Evolutionary conservation across 176 grass and related monocot species (phyloP), one percentile per base, ranked within the genome.

Genomic region (Chrysopogon serrulatus): DNA sequence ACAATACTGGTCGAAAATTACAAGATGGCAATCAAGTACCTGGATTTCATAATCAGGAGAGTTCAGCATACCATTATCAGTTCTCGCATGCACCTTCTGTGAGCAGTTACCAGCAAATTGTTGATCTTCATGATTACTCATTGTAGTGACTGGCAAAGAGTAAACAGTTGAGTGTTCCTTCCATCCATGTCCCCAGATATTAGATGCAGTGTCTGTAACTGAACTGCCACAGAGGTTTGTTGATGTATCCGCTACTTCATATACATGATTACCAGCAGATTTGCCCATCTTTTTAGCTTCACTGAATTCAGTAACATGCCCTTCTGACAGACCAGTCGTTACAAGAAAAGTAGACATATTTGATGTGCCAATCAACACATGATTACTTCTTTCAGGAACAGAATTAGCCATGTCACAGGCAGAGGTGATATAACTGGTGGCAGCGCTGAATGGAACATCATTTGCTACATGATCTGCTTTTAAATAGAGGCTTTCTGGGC

Each of bases 131-230:
- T 35, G 43, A 83, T 61, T 78, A 85, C 12, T 76, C 37, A 27
- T 39, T 48, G 65, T 68, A 73, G 40, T 40, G 65, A 61, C 49
- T 79, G 35, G 56, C 34, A 65, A 68, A 54, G 47, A 40, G 47
- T 83, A 83, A 53, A 66, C 78, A 65, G 65, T 68, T 60, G 83
- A 65, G 19, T 73, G 76, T 11, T 81, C 79, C 65, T 74, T 74
- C 84, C 73, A 76, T 80, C 53, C 84, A 84, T 39, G 18, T 59
- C 39, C 80, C 76, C 26, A 34, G 56, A 76, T 61, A 77, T n/a
- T 34, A 76, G 68, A 84, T 63, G 61, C 47, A 9, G 35, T 54
- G 65, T 60, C 18, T 4, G 51, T 82, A 71, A 27, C 39, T 76
- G 74, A 59, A 83, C 71, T 41, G n/a, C 77, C 40, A 43, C 2